phyloP scores from a whole-genome alignment of 208 protist species.

The Naegleria fowleri region DNA sequence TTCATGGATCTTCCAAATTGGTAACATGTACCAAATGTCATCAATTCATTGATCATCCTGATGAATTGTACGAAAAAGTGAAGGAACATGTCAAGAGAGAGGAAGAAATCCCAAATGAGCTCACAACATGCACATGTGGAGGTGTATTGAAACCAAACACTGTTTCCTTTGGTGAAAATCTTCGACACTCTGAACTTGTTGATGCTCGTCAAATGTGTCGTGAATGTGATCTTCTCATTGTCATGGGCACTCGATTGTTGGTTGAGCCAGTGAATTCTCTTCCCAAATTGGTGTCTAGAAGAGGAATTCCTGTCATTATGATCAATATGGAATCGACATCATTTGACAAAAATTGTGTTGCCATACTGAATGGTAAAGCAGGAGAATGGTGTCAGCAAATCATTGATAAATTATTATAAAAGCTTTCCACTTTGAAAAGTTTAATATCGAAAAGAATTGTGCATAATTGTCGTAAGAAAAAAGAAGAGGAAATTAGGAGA shows the following conservation, averaged over 20 bases:
- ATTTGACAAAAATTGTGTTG: not conserved
- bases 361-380: not conserved
- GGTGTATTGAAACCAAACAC: slow-evolving; percentile 38
- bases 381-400: not conserved
- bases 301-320: not conserved
- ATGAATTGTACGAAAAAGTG: slow-evolving; percentile 29
- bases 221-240: slow-evolving; percentile 21
- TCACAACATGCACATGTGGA: not conserved
- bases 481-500: no score
- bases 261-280: slow-evolving; percentile 36
- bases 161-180: slow-evolving; percentile 31
- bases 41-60: not conserved
- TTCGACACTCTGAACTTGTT: not conserved
- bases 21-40: slow-evolving; percentile 40
- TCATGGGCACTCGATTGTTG: slow-evolving; percentile 31
- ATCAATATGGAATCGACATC: not conserved
- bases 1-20: slow-evolving; percentile 42
- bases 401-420: not conserved
- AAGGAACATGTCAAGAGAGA: not conserved
- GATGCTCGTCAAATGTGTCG: slow-evolving; percentile 13
- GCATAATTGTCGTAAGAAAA: no score
- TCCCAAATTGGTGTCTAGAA: not conserved
- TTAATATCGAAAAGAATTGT: no score
- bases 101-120: not conserved
- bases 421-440: no score